These are phyloP conservation scores for Neonectria sp. DNA, from an alignment of 2,329 filamentous ascomycete species.

Conservation along the genomic window DNA sequence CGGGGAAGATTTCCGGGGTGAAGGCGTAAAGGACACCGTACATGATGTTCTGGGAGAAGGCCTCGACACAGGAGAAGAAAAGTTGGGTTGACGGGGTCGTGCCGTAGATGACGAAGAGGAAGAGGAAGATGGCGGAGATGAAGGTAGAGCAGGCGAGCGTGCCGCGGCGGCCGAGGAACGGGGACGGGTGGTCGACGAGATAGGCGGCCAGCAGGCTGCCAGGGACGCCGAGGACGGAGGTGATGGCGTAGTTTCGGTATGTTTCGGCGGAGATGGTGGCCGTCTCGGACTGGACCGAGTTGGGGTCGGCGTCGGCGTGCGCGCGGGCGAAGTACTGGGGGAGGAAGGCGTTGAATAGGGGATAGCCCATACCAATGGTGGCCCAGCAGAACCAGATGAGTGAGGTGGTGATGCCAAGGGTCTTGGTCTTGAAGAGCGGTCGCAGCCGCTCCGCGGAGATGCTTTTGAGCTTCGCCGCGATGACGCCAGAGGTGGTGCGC, in stretches of 20 bases:
- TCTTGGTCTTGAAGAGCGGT: slow-evolving; percentile 73
- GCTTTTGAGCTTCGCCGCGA: slow-evolving; percentile 72
- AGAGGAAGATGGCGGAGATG: slow-evolving; percentile 78
- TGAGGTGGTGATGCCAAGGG: slow-evolving; percentile 65
- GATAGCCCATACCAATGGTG: slow-evolving; percentile 88
- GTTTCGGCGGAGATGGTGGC: slow-evolving; percentile 62
- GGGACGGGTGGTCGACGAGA: slow-evolving; percentile 76
- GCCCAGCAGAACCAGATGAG: slow-evolving; percentile 86
- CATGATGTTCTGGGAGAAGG: slow-evolving; percentile 83
- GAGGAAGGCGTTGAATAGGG: slow-evolving; percentile 92
- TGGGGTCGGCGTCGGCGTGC: slow-evolving; percentile 56
- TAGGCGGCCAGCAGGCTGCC: slow-evolving; percentile 83
- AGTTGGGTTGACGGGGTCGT: slow-evolving; percentile 72
- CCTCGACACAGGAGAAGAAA: slow-evolving; percentile 76
- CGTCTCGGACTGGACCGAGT: slow-evolving; percentile 49
- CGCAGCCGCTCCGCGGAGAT: slow-evolving; percentile 78
- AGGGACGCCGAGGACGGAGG: slow-evolving; percentile 81
- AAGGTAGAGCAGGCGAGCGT: slow-evolving; percentile 79
- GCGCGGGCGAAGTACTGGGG: slow-evolving; percentile 82
- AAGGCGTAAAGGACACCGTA: slow-evolving; percentile 84
- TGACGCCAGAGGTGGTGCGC: slow-evolving; percentile 54
- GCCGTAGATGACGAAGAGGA: slow-evolving; percentile 75
- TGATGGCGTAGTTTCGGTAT: slow-evolving; percentile 89
- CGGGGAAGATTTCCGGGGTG: slow-evolving; percentile 83
- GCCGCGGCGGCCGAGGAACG: slow-evolving; percentile 77